Percentiles rank a stretch among this genome's conserved stretches.
Conservation (phyloP, 208 protist species). For the Strigomonas galati region DNA sequence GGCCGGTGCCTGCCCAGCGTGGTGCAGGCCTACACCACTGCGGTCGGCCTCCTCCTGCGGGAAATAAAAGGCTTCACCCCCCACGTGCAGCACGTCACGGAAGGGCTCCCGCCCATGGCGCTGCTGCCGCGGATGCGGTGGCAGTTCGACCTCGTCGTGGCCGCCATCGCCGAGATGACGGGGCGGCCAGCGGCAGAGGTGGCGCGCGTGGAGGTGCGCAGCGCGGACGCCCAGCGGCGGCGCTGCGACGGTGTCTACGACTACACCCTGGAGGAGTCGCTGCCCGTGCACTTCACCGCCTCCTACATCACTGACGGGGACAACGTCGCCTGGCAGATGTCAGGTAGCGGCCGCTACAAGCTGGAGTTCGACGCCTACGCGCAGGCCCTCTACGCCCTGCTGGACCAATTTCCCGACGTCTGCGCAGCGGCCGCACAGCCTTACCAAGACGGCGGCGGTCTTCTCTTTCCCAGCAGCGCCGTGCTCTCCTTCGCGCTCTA, state of each 20-base stretch:
- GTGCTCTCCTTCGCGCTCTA: conserved; percentile 56
- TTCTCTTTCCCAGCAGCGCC: conserved; percentile 47
- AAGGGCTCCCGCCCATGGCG: conserved; percentile 29
- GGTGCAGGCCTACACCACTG: not conserved
- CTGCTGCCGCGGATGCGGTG: conserved; percentile 74
- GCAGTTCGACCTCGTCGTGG: conserved; percentile 44
- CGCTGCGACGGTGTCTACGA: not conserved
- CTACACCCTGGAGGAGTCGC: not conserved
- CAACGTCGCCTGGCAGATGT: conserved; percentile 61
- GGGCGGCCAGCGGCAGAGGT: not conserved
- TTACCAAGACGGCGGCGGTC: conserved; percentile 1
- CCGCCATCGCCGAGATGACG: not conserved
- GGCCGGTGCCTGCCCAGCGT: too few relatives aligned
- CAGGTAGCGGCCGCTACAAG: conserved; percentile 58
- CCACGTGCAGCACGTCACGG: conserved; percentile 13
- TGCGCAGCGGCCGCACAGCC: conserved; percentile 2
- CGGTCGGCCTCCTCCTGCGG: not conserved
- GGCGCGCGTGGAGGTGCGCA: not conserved
- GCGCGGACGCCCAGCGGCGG: not conserved
- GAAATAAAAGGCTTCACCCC: not conserved
- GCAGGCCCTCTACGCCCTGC: conserved; percentile 67
- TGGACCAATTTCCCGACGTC: conserved; percentile 69
- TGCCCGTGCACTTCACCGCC: conserved; percentile 46
- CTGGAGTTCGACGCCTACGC: conserved; percentile 83
- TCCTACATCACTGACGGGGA: conserved; percentile 21